Base-by-base conservation (phyloP, 2,329 filamentous ascomycete genomes). In the Colletotrichum sp. region DNA sequence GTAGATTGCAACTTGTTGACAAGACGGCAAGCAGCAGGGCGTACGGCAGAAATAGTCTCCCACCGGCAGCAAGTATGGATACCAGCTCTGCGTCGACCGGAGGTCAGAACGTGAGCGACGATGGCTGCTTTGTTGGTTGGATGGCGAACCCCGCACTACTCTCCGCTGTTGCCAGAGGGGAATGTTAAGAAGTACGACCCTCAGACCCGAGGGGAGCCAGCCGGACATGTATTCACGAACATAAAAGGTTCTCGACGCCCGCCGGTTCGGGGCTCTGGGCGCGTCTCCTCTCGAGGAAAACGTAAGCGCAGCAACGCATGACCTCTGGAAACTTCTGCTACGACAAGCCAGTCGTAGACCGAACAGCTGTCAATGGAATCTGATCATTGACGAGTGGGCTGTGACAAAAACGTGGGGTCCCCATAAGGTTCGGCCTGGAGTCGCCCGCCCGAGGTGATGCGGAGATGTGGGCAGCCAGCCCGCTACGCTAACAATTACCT, bases 341-440 rank as follows among this genome's bases (percentile, higher is more conserved):
- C 32, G 19, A 15, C 25, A 32, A 16, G 8, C 44, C 44, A 59
- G 22, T 22, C 32, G 25, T 32, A 65, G 30, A 13, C 19, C 32
- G 27, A 19, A 44, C 44, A 59, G 30, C 36, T 71, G 39, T 52
- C 28, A 36, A 60, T 32, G 8, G 8, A 32, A 36, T 22, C 11
- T 65, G 12, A 39, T 36, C 16, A 34, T 34, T 12, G 55, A 55
- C 36, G 15, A 68, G 36, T 66, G 39, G 39, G 27, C 30, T 66
- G n/a, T 30, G 63, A 25, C 63, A 30, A 60, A 75, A 66, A 72
- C 68, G 55, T 66, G 68, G 72, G 68, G 68, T 74, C 72, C 61
- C 44, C 32, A 32, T 15, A 52, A 68, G 71, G 71, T 55, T 65
- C 34, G 19, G n/a, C n/a, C 61, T 16, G 55, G 27, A 27, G n/a